phyloP scores from a whole-genome alignment of 169 alveolate species.

The Cryptosporidium xiaoi region DNA sequence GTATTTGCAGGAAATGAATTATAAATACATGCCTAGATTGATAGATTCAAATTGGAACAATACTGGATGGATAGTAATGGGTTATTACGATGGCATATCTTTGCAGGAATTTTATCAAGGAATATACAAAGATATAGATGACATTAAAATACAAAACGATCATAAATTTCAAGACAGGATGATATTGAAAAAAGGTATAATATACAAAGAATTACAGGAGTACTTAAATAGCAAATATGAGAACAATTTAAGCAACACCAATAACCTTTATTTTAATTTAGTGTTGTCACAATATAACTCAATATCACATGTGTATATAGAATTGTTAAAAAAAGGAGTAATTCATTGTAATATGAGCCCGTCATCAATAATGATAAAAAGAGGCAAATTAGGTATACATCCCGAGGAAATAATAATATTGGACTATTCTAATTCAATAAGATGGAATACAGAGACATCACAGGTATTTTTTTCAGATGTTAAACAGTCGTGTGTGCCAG shows the following conservation, averaged over 20 bases:
- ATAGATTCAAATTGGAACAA: constrained; percentile 51
- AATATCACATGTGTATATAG: constrained; percentile 52
- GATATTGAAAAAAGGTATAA: constrained; percentile 41
- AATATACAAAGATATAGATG: constrained; percentile 47
- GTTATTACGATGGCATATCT: constrained; percentile 55
- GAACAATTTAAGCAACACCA: not conserved
- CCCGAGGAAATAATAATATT: constrained; percentile 48
- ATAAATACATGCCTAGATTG: constrained; percentile 42
- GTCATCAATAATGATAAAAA: constrained; percentile 64
- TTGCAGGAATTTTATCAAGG: constrained; percentile 57
- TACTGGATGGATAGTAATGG: constrained; percentile 72
- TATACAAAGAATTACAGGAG: constrained; percentile 58
- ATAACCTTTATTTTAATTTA: constrained; percentile 25
- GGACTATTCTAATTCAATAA: constrained; percentile 53
- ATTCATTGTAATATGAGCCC: constrained; percentile 70
- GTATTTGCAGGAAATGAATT: constrained; percentile 23
- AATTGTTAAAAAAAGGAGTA: constrained; percentile 56
- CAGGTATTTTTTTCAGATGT: constrained; percentile 55
- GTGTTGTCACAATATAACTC: constrained; percentile 44
- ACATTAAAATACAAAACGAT: constrained; percentile 30
- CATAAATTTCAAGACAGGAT: constrained; percentile 68
- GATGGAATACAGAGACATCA: constrained; percentile 62
- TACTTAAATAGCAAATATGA: not conserved
- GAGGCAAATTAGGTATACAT: constrained; percentile 36
- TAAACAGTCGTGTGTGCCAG: constrained; percentile 62